Percentiles rank a stretch among this genome's conserved stretches.
Conservation (phyloP, 2,329 filamentous ascomycete genomes). For the Colletotrichum shisoi region DNA sequence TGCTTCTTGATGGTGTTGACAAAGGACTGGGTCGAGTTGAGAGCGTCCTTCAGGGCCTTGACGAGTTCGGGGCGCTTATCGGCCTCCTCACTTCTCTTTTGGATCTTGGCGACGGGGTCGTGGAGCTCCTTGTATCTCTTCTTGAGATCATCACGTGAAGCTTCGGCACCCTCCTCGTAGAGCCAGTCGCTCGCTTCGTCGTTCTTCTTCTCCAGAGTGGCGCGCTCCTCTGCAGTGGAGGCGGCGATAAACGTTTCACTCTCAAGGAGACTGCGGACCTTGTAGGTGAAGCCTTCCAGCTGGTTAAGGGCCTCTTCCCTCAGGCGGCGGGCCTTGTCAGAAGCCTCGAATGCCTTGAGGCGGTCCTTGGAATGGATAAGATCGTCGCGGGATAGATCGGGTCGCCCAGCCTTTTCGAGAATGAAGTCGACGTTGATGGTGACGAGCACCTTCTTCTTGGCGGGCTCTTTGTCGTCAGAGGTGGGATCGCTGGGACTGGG, state of each 20-base stretch:
- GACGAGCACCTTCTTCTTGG: slow-evolving; percentile 68
- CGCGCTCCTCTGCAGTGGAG: slow-evolving; percentile 73
- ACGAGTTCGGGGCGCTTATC: slow-evolving; percentile 75
- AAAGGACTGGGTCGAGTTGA: slow-evolving; percentile 76
- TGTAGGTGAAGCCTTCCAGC: slow-evolving; percentile 93
- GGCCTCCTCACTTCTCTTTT: slow-evolving; percentile 77
- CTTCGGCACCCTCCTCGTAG: slow-evolving; percentile 82
- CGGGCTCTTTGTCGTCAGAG: slow-evolving; percentile 58
- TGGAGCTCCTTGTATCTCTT: slow-evolving; percentile 79
- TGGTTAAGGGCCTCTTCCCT: slow-evolving; percentile 90
- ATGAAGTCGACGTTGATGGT: slow-evolving; percentile 61
- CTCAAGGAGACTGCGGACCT: slow-evolving; percentile 81
- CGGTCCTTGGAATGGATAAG: slow-evolving; percentile 68
- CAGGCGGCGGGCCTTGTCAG: slow-evolving; percentile 77
- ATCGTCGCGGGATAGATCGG: slow-evolving; percentile 59
- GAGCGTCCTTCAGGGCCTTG: slow-evolving; percentile 70
- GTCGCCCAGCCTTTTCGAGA: slow-evolving; percentile 60
- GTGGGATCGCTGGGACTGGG: slow-evolving; percentile 60
- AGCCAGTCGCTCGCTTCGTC: slow-evolving; percentile 85
- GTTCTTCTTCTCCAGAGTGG: slow-evolving; percentile 71
- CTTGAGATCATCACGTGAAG: slow-evolving; percentile 76
- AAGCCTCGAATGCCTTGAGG: slow-evolving; percentile 83
- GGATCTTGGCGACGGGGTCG: slow-evolving; percentile 78
- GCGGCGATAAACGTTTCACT: slow-evolving; percentile 75
- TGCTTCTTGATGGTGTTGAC: slow-evolving; percentile 73